These are phyloP conservation scores for Calocera viscosa DNA, from an alignment of 768 basidiomycete genomes.

Conservation along the genomic window DNA sequence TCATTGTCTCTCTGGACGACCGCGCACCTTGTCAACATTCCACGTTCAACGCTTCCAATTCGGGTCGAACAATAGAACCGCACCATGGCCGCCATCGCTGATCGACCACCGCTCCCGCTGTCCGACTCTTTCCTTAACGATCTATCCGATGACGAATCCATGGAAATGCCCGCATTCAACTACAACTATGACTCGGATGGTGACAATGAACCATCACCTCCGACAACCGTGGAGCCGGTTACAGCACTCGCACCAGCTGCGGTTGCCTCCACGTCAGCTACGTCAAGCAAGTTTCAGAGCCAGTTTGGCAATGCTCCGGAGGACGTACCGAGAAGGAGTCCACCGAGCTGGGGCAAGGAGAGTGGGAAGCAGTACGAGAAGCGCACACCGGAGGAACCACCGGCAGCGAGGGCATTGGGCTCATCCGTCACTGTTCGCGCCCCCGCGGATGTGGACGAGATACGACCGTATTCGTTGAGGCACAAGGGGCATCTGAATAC, in stretches of 20 bases:
- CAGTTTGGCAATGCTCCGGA: not conserved
- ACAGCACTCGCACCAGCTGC: not conserved
- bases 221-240: not conserved
- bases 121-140: not conserved
- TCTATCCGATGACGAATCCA: not conserved
- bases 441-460: not conserved
- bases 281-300: not conserved
- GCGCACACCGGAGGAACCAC: not conserved
- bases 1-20: not conserved
- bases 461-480: not conserved
- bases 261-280: not conserved
- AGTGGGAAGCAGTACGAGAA: not conserved
- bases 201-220: not conserved
- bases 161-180: not conserved
- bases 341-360: not conserved
- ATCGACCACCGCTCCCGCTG: not conserved
- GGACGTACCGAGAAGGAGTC: not conserved
- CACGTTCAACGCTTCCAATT: not conserved
- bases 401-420: not conserved
- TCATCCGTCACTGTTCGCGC: not conserved
- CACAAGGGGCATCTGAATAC: not conserved
- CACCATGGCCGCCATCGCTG: not conserved
- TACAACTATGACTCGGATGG: not conserved
- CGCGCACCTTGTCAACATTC: no score
- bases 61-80: not conserved